phyloP scores from a whole-genome alignment of 179 eudicot genomes.

The Vitellaria paradoxa region DNA sequence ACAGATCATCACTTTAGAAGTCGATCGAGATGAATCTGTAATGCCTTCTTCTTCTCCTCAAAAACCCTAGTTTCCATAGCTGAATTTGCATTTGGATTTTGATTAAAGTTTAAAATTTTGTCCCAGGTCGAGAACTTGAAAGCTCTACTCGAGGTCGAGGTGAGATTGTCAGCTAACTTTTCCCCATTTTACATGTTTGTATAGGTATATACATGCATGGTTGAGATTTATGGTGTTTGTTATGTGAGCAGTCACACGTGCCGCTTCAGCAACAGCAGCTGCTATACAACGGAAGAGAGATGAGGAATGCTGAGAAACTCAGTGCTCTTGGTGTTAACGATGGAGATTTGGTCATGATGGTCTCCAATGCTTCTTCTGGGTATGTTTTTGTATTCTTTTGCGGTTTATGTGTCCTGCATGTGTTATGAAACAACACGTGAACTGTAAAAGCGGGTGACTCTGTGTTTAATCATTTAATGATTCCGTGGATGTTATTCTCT shows the following conservation, averaged over 20 bases:
- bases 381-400: slow-evolving; percentile 12
- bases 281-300: slow-evolving; percentile 86
- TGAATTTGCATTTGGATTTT: background rate
- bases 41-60: background rate
- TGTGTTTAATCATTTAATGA: background rate
- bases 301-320: slow-evolving; percentile 70
- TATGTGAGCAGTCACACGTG: slow-evolving; percentile 61
- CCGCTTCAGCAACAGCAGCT: slow-evolving; percentile 80
- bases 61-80: slow-evolving; percentile 7
- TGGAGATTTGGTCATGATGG: slow-evolving; percentile 96
- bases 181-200: background rate
- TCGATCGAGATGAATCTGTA: slow-evolving; percentile 93
- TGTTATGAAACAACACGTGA: background rate
- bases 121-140: slow-evolving; percentile 89
- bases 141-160: slow-evolving; percentile 98
- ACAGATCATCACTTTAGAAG: slow-evolving; percentile 71
- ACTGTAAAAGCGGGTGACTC: background rate
- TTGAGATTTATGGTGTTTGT: background rate
- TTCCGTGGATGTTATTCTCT: background rate
- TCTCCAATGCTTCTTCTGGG: slow-evolving; percentile 53
- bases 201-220: background rate
- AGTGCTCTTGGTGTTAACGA: slow-evolving; percentile 74
- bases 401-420: background rate
- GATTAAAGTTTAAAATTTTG: background rate
- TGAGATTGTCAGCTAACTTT: slow-evolving; percentile 21